Evolutionary conservation across 2,329 filamentous ascomycete species (phyloP).

Genomic region (Rutstroemia sp.): DNA sequence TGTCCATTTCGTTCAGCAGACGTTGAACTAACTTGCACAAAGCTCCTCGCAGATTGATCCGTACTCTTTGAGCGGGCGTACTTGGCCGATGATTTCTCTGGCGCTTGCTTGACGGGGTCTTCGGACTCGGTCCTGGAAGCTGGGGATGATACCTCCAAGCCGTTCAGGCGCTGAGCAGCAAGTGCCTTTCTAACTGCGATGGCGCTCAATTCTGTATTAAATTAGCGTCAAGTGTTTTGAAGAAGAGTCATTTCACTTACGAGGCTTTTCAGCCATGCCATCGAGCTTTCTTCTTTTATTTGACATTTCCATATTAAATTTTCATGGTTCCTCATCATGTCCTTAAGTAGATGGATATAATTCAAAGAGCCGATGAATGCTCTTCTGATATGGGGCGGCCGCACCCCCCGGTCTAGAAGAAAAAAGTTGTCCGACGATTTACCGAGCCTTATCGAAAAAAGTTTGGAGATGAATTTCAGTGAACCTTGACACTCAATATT

Average conservation of each 20-base stretch:
- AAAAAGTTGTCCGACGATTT: slow-evolving; percentile 13
- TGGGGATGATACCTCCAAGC: neutral
- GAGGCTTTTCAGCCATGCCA: slow-evolving; percentile 26
- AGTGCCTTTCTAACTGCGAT: slow-evolving; percentile 24
- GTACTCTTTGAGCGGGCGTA: neutral
- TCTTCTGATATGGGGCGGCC: neutral
- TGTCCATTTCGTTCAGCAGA: neutral
- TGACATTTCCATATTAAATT: neutral
- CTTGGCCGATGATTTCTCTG: neutral
- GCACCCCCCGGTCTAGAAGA: slow-evolving; percentile 1
- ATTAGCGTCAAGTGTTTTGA: slow-evolving; percentile 12
- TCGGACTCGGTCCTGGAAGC: neutral
- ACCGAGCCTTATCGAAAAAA: slow-evolving; percentile 14
- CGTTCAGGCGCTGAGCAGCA: slow-evolving; percentile 5
- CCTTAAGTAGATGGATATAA: neutral
- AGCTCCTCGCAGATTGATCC: neutral
- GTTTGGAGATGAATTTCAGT: slow-evolving; percentile 7
- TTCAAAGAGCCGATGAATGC: neutral
- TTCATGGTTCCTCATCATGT: neutral
- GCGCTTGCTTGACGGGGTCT: neutral
- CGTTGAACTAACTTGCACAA: neutral
- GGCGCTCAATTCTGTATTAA: slow-evolving; percentile 18
- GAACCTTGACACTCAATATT: neutral
- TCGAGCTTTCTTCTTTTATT: slow-evolving; percentile 38
- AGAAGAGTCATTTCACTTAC: slow-evolving; percentile 25